phyloP scores from a whole-genome alignment of 2,329 filamentous ascomycete genomes.

The Verticillium klebahnii region DNA sequence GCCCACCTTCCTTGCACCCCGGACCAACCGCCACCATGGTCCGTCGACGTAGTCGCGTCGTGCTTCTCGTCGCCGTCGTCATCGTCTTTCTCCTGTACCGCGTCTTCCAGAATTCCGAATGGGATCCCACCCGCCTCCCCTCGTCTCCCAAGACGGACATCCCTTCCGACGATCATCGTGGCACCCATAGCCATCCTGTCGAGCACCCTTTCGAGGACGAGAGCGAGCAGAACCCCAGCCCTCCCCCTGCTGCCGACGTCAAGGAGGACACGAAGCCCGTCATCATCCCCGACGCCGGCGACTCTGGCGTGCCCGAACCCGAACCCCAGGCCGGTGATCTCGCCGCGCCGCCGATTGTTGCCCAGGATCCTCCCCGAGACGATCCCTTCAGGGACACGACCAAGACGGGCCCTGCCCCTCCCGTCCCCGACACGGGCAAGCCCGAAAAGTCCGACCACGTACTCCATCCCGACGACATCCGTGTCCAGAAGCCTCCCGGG shows the following conservation, averaged over 20 bases:
- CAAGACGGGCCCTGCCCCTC: neutral
- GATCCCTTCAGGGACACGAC: neutral
- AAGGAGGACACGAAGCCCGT: conserved; percentile 14
- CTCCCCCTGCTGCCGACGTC: neutral
- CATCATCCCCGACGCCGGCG: conserved; percentile 10
- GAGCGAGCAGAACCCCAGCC: conserved; percentile 3
- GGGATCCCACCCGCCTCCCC: conserved; percentile 16
- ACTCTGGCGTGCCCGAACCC: neutral
- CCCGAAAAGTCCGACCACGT: conserved; percentile 1
- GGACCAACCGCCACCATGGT: conserved; percentile 37
- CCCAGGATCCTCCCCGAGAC: neutral
- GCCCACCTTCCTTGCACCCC: neutral
- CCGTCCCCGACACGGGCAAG: conserved; percentile 2
- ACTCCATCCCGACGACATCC: conserved; percentile 4
- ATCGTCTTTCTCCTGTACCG: conserved; percentile 51
- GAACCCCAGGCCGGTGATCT: neutral
- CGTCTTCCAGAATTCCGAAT: conserved; percentile 34
- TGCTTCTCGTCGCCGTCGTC: conserved; percentile 50
- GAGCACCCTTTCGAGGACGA: conserved; percentile 5
- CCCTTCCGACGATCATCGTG: neutral
- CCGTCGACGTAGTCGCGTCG: conserved; percentile 58
- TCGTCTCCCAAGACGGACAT: conserved; percentile 5
- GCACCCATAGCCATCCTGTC: neutral
- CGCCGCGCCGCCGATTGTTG: neutral
- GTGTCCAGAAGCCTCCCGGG: conserved; percentile 17